phyloP scores from a whole-genome alignment of 2,329 filamentous ascomycete genomes.

The Xylariaceae sp. region DNA sequence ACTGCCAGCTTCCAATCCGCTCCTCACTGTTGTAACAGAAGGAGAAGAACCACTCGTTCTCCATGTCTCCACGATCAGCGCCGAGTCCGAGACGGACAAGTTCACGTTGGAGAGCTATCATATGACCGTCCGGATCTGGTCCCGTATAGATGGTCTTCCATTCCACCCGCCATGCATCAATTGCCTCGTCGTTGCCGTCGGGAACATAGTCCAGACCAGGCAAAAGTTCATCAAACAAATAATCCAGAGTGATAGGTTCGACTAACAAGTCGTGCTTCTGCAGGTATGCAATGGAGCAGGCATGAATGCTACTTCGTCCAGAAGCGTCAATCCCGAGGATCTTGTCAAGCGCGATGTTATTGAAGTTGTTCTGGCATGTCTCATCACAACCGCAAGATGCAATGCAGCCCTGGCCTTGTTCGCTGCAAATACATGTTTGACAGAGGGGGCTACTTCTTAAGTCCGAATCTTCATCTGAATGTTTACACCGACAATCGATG shows the following conservation, averaged over 20 bases:
- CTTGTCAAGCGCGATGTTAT: slow-evolving; percentile 16
- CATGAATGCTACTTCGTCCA: slow-evolving; percentile 7
- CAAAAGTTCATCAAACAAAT: slow-evolving; percentile 19
- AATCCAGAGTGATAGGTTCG: slow-evolving; percentile 15
- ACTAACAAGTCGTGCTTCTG: slow-evolving; percentile 10
- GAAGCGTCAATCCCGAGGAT: slow-evolving; percentile 13
- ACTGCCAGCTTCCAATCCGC: slow-evolving; percentile 21
- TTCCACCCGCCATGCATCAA: slow-evolving; percentile 19
- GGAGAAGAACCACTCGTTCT: slow-evolving; percentile 18
- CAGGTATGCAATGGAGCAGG: slow-evolving; percentile 17
- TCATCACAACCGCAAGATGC: slow-evolving; percentile 21
- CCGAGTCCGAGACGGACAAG: slow-evolving; percentile 18
- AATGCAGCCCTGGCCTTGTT: slow-evolving; percentile 19
- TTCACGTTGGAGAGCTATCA: slow-evolving; percentile 17
- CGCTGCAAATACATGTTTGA: slow-evolving; percentile 16
- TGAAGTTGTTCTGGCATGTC: slow-evolving; percentile 21
- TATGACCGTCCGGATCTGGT: slow-evolving; percentile 15
- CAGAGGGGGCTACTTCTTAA: slow-evolving; percentile 11
- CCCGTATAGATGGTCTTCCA: slow-evolving; percentile 17
- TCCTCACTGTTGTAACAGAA: slow-evolving; percentile 16
- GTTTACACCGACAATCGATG: slow-evolving; percentile 12
- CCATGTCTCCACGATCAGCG: slow-evolving; percentile 6
- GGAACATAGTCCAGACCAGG: slow-evolving; percentile 17
- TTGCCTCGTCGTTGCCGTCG: slow-evolving; percentile 16
- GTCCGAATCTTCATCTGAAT: slow-evolving; percentile 3